These are phyloP conservation scores for Alternaria metachromatica DNA, from an alignment of 2,329 filamentous ascomycete genomes.

Conservation along the genomic window DNA sequence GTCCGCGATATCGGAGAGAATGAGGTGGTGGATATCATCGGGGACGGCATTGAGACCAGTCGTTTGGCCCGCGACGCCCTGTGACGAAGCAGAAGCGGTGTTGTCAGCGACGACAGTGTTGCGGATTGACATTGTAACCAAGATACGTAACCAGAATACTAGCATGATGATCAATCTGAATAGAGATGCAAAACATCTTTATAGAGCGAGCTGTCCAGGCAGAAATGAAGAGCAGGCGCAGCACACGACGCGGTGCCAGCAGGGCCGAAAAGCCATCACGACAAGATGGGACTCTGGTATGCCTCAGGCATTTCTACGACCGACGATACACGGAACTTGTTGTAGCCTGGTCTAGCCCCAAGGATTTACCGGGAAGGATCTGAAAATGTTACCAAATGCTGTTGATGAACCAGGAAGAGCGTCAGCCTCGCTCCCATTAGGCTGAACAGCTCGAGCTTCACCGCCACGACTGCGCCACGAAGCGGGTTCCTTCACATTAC, in stretches of 20 bases:
- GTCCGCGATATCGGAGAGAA: neutral
- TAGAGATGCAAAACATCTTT: neutral
- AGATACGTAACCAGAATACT: no score
- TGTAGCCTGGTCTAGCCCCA: neutral
- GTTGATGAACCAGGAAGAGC: no score
- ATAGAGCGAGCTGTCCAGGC: neutral
- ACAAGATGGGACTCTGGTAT: neutral
- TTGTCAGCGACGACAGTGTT: neutral
- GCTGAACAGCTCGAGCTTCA: no score
- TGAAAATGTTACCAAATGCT: no score
- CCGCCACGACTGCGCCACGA: no score
- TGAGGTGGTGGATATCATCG: neutral
- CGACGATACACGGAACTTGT: neutral
- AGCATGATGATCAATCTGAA: neutral
- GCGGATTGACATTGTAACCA: neutral
- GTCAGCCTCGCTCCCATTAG: no score
- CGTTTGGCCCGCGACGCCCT: neutral
- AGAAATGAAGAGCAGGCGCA: neutral
- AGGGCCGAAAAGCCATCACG: neutral
- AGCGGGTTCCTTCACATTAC: no score
- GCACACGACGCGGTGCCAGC: neutral
- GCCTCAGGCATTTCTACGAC: neutral
- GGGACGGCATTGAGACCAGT: neutral
- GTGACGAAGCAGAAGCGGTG: neutral
- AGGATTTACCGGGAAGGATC: neutral